Percentiles rank a stretch among this genome's conserved stretches.
Evolutionary conservation across 352 stramenopile genomes (phyloP).

Genomic region (Pilasporangium apinafurcum): DNA sequence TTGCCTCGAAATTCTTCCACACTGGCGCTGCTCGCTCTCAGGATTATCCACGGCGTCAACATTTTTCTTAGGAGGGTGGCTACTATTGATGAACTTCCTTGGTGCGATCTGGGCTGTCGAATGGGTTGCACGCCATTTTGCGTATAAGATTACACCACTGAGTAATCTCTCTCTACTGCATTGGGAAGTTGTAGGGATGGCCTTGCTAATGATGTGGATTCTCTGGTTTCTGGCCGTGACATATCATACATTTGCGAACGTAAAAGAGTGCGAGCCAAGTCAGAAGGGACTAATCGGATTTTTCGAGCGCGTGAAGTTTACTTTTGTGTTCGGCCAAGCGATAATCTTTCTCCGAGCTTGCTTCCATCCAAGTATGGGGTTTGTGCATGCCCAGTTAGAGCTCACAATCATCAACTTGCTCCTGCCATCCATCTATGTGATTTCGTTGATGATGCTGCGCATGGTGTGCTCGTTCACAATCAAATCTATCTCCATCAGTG

Average conservation of each 20-base stretch:
- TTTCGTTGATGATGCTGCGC: conserved; percentile 73
- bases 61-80: conserved; percentile 47
- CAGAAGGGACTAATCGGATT: conserved; percentile 58
- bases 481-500: conserved; percentile 36
- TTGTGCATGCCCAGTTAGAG: conserved; percentile 82
- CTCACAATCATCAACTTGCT: conserved; percentile 87
- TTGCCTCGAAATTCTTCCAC: conserved; percentile 74
- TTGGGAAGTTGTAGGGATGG: conserved; percentile 81
- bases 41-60: conserved; percentile 42
- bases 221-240: conserved; percentile 76
- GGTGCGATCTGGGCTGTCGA: conserved; percentile 66
- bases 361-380: conserved; percentile 78
- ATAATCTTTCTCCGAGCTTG: conserved; percentile 79
- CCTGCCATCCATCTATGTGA: conserved; percentile 80
- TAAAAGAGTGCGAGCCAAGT: conserved; percentile 46
- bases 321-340: conserved; percentile 68
- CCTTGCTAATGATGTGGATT: conserved; percentile 73
- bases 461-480: conserved; percentile 56
- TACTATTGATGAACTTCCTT: conserved; percentile 56
- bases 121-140: conserved; percentile 70
- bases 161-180: conserved; percentile 55
- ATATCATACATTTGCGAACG: conserved; percentile 48
- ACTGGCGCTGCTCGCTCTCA: conserved; percentile 55
- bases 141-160: conserved; percentile 58
- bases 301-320: conserved; percentile 79